phyloP scores from a whole-genome alignment of 345 rosid genomes.

The Laguncularia racemosa region DNA sequence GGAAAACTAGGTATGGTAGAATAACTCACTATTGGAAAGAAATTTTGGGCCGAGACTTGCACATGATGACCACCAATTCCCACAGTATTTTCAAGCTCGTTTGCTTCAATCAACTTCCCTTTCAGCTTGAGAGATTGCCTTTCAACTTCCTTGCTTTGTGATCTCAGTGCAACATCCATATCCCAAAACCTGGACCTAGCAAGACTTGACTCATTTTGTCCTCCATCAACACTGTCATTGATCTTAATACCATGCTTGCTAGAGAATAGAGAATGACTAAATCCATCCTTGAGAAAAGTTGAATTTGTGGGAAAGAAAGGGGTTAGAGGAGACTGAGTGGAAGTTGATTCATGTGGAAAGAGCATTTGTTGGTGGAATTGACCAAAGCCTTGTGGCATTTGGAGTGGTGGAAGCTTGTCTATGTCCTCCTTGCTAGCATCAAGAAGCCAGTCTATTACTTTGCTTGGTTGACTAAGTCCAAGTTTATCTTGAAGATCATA shows the following conservation, averaged over 20 bases:
- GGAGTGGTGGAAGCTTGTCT: slow-evolving; percentile 82
- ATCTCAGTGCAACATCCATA: slow-evolving; percentile 30
- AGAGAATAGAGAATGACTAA: slow-evolving; percentile 16
- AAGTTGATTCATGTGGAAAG: slow-evolving; percentile 11
- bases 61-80: slow-evolving; percentile 24
- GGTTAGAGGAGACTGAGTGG: slow-evolving; percentile 15
- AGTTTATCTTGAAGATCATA: slow-evolving; percentile 90
- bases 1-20: slow-evolving; percentile 30
- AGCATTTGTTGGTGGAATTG: slow-evolving; percentile 57
- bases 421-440: slow-evolving; percentile 69
- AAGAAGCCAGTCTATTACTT: slow-evolving; percentile 89
- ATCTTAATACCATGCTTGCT: slow-evolving; percentile 33
- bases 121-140: slow-evolving; percentile 27
- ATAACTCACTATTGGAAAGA: slow-evolving; percentile 32
- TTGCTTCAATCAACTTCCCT: slow-evolving; percentile 56
- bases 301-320: slow-evolving; percentile 28
- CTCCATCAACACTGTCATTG: slow-evolving; percentile 9
- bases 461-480: slow-evolving; percentile 86
- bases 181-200: slow-evolving; percentile 36
- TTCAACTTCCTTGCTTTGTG: slow-evolving; percentile 27
- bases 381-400: slow-evolving; percentile 62
- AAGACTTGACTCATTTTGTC: background rate
- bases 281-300: slow-evolving; percentile 9
- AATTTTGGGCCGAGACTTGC: slow-evolving; percentile 36
- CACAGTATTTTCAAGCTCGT: slow-evolving; percentile 27